Percentiles rank a stretch among this genome's conserved stretches.
Conservation (phyloP, 1,284 basidiomycete species). For the Mrakiaceae sp. region DNA sequence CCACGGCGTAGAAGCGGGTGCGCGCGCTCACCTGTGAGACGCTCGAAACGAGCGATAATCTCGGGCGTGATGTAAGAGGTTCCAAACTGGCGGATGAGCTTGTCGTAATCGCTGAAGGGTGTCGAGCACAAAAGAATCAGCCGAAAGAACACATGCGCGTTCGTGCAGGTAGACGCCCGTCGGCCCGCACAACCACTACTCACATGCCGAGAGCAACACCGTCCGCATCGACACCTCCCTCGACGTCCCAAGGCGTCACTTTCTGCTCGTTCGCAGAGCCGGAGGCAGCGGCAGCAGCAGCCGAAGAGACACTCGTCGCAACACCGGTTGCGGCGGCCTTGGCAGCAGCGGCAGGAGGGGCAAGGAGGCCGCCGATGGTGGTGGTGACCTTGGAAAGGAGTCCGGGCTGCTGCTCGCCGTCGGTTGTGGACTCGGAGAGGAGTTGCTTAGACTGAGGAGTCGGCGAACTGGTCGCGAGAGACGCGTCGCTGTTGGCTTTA, state of each 20-base stretch:
- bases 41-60: conserved; percentile 80
- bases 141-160: background rate
- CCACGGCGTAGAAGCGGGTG: conserved; percentile 83
- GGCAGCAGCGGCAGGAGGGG: conserved; percentile 2
- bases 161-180: no score
- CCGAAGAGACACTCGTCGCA: no score
- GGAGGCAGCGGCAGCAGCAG: no score
- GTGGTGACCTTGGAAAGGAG: conserved; percentile 19
- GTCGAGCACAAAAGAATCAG: background rate
- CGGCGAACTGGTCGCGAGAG: background rate
- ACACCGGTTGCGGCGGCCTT: no score
- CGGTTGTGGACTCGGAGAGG: conserved; percentile 2
- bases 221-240: conserved; percentile 77
- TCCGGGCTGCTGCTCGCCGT: conserved; percentile 14
- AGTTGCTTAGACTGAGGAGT: background rate
- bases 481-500: background rate
- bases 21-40: conserved; percentile 78
- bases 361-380: conserved; percentile 6
- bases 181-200: conserved; percentile 14
- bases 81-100: conserved; percentile 87
- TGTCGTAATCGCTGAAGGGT: conserved; percentile 72
- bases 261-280: conserved; percentile 51
- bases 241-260: conserved; percentile 96
- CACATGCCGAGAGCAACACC: conserved; percentile 76
- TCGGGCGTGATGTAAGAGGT: conserved; percentile 68